Base-by-base conservation (phyloP, 1,139 yeast species). In the Zygosaccharomyces sapae region DNA sequence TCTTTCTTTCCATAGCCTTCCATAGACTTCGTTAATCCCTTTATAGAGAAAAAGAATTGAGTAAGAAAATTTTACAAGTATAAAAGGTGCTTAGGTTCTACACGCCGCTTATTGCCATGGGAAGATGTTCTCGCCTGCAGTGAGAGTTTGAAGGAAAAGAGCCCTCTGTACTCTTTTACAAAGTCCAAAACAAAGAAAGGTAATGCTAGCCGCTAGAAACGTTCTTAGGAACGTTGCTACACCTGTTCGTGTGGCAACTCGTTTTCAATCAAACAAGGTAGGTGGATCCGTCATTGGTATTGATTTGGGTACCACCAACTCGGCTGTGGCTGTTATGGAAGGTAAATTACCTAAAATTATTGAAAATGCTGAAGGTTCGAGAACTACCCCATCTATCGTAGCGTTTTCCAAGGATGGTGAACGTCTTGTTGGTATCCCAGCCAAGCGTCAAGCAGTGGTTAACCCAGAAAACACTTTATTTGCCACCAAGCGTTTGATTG, bases 291-390 rank as follows among this genome's bases (percentile, higher is more conserved):
- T 92, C 52, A 90, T 92, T 67, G 98, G 98, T 79, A 90, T 92
- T 69, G 98, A 92, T 76, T 80, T 92, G 71, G 98, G 98, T 76
- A 92, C 97, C 72, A 92, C 97, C 73, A 92, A 92, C 81, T 92
- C 98, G 49, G 97, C 98, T 52, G 98, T 92, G 57, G 98, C 98
- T 54, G 76, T 92, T 58, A 90, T 92, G 96, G 95, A 88, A 73
- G 98, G 98, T 70, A 86, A 88, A 74, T 74, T 84, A 52, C 97
- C 98, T 64, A 88, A 88, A 76, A 95, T 94, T 64, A 86, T 92
- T 64, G 97, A 90, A 77, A 92, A 92, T 75, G 86, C 96, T 54
- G 98, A 92, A 77, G 98, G 98, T 81, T 86, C 96, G 50, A 86
- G 98, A 76, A 92, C 98, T 56, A 92, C 98, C 43, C 98, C 98